phyloP scores from a whole-genome alignment of 495 filamentous ascomycete species.

The Trichoderma gamsii region DNA sequence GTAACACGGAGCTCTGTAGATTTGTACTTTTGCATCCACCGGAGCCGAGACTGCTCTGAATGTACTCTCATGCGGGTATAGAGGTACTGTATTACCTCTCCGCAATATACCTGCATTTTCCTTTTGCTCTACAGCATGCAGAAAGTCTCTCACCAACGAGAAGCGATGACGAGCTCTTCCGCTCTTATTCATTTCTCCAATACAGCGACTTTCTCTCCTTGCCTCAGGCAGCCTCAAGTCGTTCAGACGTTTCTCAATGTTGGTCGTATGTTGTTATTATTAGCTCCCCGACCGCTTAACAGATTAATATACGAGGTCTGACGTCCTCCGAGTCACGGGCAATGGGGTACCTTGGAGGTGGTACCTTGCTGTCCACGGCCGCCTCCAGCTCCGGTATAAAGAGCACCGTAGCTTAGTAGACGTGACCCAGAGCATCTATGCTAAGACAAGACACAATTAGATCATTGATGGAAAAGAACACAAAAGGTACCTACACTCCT shows the following conservation, averaged over 20 bases:
- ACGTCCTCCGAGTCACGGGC: slow-evolving; percentile 1
- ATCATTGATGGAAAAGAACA: too few species aligned
- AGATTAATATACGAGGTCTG: neutral
- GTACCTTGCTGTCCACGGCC: too few species aligned
- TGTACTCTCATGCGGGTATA: neutral
- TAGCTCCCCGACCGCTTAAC: neutral
- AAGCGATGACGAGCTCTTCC: neutral
- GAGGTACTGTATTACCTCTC: neutral
- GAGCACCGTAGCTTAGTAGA: too few species aligned
- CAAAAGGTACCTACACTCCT: too few species aligned
- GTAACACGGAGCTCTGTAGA: neutral
- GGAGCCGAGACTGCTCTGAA: neutral
- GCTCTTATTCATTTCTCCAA: neutral
- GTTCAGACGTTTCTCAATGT: too few species aligned
- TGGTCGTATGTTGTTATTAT: neutral
- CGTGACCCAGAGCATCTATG: too few species aligned
- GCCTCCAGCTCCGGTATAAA: too few species aligned
- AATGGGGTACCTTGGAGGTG: neutral
- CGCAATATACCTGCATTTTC: neutral
- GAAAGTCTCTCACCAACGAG: neutral
- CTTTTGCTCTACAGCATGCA: neutral
- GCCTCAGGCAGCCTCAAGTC: neutral
- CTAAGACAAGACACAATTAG: too few species aligned
- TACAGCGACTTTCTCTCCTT: neutral
- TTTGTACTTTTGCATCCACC: neutral